These are phyloP conservation scores for Fomitopsis palustris DNA, from an alignment of 1,284 basidiomycete genomes.

Conservation along the genomic window DNA sequence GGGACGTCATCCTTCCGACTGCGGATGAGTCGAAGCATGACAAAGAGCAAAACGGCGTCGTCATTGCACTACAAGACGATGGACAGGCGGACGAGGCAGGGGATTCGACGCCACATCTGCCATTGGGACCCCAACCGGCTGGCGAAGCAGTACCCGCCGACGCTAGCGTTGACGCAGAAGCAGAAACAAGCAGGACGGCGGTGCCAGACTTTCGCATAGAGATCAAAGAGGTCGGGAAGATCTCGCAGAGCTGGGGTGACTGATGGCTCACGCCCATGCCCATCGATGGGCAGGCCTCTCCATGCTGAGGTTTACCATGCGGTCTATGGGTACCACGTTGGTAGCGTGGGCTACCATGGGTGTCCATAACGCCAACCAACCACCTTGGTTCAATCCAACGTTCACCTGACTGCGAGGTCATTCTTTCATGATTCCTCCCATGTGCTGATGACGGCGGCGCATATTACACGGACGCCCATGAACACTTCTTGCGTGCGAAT, in stretches of 20 bases:
- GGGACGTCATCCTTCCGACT: neutral
- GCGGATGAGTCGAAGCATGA: neutral
- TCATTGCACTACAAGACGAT: neutral
- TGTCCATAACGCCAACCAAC: neutral
- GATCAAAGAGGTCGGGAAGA: conserved; percentile 26
- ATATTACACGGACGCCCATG: neutral
- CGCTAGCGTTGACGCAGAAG: neutral
- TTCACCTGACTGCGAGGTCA: neutral
- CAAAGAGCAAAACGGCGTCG: neutral
- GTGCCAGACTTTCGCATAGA: conserved; percentile 20
- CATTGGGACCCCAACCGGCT: neutral
- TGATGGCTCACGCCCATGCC: conserved; percentile 7
- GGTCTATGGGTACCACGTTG: neutral
- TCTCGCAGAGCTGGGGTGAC: conserved; percentile 31
- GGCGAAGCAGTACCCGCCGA: neutral
- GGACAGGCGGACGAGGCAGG: neutral
- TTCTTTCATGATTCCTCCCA: neutral
- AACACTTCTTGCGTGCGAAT: neutral
- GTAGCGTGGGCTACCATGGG: neutral
- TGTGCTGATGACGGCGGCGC: neutral
- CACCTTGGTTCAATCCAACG: neutral
- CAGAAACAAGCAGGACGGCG: conserved; percentile 11
- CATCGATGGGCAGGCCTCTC: neutral
- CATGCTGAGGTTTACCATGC: neutral
- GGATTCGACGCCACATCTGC: neutral